A percentile compares a stretch with the other conserved stretches of the same genome.
phyloP scores from a whole-genome alignment of 441 rosid species.

The Corymbia calophylla region DNA sequence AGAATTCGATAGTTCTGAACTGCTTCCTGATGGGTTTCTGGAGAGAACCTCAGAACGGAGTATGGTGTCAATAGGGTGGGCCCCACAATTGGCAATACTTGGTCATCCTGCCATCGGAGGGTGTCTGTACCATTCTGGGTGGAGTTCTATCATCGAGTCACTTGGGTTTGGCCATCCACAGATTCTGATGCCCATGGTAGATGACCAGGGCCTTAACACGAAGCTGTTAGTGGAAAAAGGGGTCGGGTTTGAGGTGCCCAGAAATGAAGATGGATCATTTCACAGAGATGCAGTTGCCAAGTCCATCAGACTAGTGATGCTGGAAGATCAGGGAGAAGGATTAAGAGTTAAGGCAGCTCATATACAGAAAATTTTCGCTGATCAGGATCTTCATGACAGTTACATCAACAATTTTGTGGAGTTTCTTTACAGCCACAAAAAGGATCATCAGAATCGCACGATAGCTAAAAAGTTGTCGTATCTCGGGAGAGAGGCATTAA shows the following conservation, averaged over 20 bases:
- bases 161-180: slow-evolving; percentile 16
- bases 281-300: slow-evolving; percentile 5
- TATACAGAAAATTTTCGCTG: not conserved
- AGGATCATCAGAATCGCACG: not conserved
- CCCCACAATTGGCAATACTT: slow-evolving; percentile 8
- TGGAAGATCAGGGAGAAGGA: slow-evolving; percentile 2
- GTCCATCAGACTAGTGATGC: slow-evolving; percentile 11
- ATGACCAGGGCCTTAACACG: slow-evolving; percentile 9
- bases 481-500: not conserved
- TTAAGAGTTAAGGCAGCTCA: slow-evolving; percentile 1
- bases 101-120: slow-evolving; percentile 16
- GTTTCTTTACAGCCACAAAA: not conserved
- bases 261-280: slow-evolving; percentile 12
- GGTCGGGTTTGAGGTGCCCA: slow-evolving; percentile 3
- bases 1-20: not conserved
- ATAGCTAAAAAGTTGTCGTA: not conserved
- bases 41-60: slow-evolving; percentile 6
- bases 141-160: slow-evolving; percentile 11
- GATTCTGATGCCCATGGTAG: slow-evolving; percentile 16
- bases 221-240: slow-evolving; percentile 16
- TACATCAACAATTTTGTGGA: slow-evolving; percentile 3
- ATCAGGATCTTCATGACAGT: slow-evolving; percentile 4
- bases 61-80: slow-evolving; percentile 8
- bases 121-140: slow-evolving; percentile 15
- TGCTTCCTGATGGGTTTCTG: slow-evolving; percentile 6